A percentile compares a stretch with the other conserved stretches of the same genome.
These are phyloP conservation scores for Trichothecium roseum DNA, from an alignment of 2,329 filamentous ascomycete genomes.

Conservation along the genomic window DNA sequence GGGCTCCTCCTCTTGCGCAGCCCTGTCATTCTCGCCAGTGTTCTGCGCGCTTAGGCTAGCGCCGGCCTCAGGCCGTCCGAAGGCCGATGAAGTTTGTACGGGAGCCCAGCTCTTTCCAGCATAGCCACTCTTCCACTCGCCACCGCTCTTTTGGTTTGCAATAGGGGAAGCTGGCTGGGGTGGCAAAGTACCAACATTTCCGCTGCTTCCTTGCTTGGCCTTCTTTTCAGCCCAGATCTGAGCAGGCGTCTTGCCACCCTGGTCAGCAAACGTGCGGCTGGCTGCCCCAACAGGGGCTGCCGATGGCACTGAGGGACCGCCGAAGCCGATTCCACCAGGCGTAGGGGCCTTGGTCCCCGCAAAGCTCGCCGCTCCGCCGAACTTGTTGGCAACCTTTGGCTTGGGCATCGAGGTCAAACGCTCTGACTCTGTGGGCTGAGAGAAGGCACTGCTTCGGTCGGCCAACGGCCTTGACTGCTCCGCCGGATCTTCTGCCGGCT, in stretches of 20 bases:
- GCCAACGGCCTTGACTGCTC: constrained; percentile 50
- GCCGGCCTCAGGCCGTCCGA: constrained; percentile 50
- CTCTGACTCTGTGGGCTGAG: constrained; percentile 50
- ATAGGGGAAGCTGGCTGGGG: constrained; percentile 41
- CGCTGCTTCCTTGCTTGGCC: constrained; percentile 50
- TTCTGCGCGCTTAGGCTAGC: constrained; percentile 41
- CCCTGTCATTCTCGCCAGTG: constrained; percentile 44
- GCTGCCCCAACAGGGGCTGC: constrained; percentile 61
- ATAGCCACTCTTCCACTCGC: constrained; percentile 86
- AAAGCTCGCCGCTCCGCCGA: constrained; percentile 62
- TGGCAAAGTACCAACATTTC: constrained; percentile 27
- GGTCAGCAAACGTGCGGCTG: constrained; percentile 86
- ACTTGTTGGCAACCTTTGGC: constrained; percentile 88
- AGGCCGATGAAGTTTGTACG: constrained; percentile 60
- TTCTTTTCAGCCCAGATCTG: constrained; percentile 98
- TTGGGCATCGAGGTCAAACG: constrained; percentile 83
- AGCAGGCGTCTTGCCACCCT: constrained; percentile 91
- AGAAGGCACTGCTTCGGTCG: constrained; percentile 70
- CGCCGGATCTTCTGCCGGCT: constrained; percentile 22
- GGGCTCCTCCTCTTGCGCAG: constrained; percentile 38
- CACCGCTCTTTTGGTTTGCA: constrained; percentile 55
- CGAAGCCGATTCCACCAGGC: constrained; percentile 56
- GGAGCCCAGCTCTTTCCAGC: constrained; percentile 81
- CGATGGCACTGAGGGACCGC: constrained; percentile 46
- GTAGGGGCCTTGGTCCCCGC: constrained; percentile 82